phyloP scores from a whole-genome alignment of 2,329 filamentous ascomycete genomes.

The Colletotrichum musicola region DNA sequence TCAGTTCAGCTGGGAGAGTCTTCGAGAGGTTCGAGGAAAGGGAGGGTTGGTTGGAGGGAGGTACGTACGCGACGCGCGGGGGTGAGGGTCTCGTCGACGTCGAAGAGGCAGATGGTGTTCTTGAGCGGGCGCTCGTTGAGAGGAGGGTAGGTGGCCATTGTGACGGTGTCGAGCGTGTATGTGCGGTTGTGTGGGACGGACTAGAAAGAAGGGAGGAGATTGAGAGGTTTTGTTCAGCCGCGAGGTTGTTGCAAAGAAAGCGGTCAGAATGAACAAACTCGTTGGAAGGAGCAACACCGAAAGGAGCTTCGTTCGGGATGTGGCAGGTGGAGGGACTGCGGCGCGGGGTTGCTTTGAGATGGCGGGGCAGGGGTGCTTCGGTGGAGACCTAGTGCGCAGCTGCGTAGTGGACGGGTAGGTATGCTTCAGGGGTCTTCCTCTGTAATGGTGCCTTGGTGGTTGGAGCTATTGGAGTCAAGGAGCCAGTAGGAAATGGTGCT shows the following conservation, averaged over 20 bases:
- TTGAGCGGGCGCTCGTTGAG: slow-evolving; percentile 87
- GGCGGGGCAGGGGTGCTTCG: slow-evolving; percentile 33
- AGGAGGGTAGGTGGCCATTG: slow-evolving; percentile 68
- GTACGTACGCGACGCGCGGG: slow-evolving; percentile 78
- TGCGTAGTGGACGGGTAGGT: not conserved
- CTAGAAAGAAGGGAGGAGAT: not conserved
- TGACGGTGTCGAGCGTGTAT: slow-evolving; percentile 9
- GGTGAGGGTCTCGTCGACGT: slow-evolving; percentile 94
- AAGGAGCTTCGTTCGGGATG: slow-evolving; percentile 32
- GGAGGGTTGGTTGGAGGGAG: not conserved
- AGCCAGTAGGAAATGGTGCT: not conserved
- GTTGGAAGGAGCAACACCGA: not conserved
- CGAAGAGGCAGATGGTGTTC: slow-evolving; percentile 95
- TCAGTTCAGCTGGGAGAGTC: slow-evolving; percentile 37
- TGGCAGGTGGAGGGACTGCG: slow-evolving; percentile 19
- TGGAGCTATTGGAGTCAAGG: slow-evolving; percentile 5
- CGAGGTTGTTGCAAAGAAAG: not conserved
- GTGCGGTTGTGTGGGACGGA: not conserved
- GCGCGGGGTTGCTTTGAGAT: slow-evolving; percentile 36
- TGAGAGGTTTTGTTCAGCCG: not conserved
- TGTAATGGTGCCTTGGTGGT: slow-evolving; percentile 1
- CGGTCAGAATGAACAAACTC: slow-evolving; percentile 3
- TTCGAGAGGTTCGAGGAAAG: not conserved
- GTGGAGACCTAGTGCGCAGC: too few relatives aligned
- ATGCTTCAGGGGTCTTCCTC: slow-evolving; percentile 15